Percentiles rank a stretch among this genome's conserved stretches.
Conservation (phyloP, 176 grass and related monocot genomes). For the Triticum timopheevii region DNA sequence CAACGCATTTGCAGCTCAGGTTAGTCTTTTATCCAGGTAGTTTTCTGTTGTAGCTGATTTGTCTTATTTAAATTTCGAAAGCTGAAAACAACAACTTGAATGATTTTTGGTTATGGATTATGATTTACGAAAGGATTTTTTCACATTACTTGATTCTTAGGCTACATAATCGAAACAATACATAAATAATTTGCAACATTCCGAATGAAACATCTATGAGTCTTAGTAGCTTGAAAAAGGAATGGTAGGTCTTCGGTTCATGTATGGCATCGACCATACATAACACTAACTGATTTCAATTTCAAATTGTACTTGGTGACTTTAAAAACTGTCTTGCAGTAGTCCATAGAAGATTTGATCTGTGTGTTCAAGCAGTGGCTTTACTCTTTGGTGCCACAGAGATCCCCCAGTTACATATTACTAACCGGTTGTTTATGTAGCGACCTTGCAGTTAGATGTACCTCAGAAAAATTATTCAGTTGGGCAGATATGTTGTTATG, state of each 20-base stretch:
- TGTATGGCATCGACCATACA: neutral
- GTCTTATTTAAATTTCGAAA: neutral
- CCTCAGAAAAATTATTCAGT: conserved; percentile 80
- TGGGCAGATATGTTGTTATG: conserved; percentile 66
- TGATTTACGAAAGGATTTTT: conserved; percentile 5
- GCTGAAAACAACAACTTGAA: conserved; percentile 11
- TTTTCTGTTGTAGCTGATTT: neutral
- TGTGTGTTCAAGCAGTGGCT: neutral
- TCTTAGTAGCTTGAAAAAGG: neutral
- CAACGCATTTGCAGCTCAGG: conserved; percentile 94
- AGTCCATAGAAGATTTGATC: neutral
- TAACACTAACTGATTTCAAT: too few relatives aligned
- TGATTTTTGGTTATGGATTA: neutral
- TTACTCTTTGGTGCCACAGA: neutral
- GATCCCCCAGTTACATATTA: conserved; percentile 22
- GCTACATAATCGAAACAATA: neutral
- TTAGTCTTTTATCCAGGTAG: conserved; percentile 33
- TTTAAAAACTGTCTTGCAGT: conserved; percentile 5
- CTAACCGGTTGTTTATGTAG: conserved; percentile 40
- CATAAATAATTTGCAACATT: neutral
- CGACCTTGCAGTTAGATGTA: conserved; percentile 70
- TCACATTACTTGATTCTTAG: conserved; percentile 12
- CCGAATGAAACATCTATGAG: neutral
- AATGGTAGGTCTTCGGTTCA: neutral
- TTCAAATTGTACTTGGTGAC: neutral